Conservation (phyloP, 2,329 filamentous ascomycete genomes). For the Stagonosporopsis tanaceti region DNA sequence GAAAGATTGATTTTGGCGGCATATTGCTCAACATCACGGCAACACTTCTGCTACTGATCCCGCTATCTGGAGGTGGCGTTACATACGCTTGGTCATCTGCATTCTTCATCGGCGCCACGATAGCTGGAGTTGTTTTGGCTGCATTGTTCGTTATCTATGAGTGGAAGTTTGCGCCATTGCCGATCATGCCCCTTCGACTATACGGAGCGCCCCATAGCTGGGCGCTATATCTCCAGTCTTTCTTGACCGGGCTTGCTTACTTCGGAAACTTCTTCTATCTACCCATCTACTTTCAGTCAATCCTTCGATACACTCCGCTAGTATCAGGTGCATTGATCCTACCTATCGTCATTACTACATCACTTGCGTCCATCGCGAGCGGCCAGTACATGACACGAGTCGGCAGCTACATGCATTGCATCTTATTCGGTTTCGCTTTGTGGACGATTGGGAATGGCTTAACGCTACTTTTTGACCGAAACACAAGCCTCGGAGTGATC, state of each 20-base stretch:
- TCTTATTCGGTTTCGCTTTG: slow-evolving; percentile 49
- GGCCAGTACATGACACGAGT: slow-evolving; percentile 31
- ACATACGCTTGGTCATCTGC: slow-evolving; percentile 65
- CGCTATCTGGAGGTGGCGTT: slow-evolving; percentile 67
- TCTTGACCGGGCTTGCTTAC: slow-evolving; percentile 67
- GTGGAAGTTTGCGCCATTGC: slow-evolving; percentile 63
- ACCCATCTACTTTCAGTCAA: slow-evolving; percentile 69
- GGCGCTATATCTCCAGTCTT: slow-evolving; percentile 65
- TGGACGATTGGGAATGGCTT: slow-evolving; percentile 64
- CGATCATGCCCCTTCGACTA: slow-evolving; percentile 66
- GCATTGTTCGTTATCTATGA: slow-evolving; percentile 63
- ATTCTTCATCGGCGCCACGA: slow-evolving; percentile 67
- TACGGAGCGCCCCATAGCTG: slow-evolving; percentile 63
- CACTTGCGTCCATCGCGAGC: slow-evolving; percentile 26
- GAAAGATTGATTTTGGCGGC: slow-evolving; percentile 68
- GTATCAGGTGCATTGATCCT: slow-evolving; percentile 59
- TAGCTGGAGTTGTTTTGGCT: slow-evolving; percentile 56
- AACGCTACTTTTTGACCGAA: slow-evolving; percentile 59
- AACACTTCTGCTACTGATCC: slow-evolving; percentile 69
- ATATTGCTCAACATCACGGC: slow-evolving; percentile 63
- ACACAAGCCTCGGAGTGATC: slow-evolving; percentile 55
- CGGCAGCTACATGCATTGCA: slow-evolving; percentile 31
- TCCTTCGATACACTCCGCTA: slow-evolving; percentile 55
- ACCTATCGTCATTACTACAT: slow-evolving; percentile 51
- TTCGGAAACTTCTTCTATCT: slow-evolving; percentile 68